These are phyloP conservation scores for Pyrenophora tritici-repentis DNA, from an alignment of 2,329 filamentous ascomycete genomes.

Conservation along the genomic window DNA sequence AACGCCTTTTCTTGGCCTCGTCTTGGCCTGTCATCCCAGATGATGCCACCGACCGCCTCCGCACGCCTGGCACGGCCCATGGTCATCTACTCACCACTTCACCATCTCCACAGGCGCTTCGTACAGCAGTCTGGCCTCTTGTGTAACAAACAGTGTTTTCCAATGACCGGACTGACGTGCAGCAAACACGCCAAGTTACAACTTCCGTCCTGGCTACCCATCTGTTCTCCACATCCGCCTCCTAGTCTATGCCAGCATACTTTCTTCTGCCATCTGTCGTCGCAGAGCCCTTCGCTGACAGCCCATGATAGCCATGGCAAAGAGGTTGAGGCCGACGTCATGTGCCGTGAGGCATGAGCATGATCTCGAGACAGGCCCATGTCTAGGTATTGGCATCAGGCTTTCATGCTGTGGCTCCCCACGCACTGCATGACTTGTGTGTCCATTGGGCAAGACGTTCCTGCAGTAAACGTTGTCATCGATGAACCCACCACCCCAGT, in stretches of 20 bases:
- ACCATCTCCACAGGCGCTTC: constrained; percentile 3
- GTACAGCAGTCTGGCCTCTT: neutral
- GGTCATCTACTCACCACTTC: constrained; percentile 9
- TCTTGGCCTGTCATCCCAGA: constrained; percentile 1
- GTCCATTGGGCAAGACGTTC: neutral
- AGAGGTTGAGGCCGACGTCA: neutral
- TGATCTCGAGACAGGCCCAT: constrained; percentile 5
- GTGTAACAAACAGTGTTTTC: too few relatives aligned
- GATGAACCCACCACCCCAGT: constrained; percentile 9
- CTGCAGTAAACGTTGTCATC: neutral
- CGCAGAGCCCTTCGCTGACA: neutral
- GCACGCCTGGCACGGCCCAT: constrained; percentile 1
- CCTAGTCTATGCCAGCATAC: too few relatives aligned
- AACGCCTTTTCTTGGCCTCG: neutral
- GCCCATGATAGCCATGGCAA: too few relatives aligned
- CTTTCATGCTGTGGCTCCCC: constrained; percentile 8
- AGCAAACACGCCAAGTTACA: too few relatives aligned
- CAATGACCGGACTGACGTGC: too few relatives aligned
- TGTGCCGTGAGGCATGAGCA: neutral
- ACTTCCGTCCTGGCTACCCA: too few relatives aligned
- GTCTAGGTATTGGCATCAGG: neutral
- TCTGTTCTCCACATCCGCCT: too few relatives aligned
- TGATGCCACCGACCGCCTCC: constrained; percentile 4
- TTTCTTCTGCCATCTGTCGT: too few relatives aligned
- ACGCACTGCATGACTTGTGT: constrained; percentile 5